phyloP scores from a whole-genome alignment of 495 filamentous ascomycete species.

The Daldinia concentrica region DNA sequence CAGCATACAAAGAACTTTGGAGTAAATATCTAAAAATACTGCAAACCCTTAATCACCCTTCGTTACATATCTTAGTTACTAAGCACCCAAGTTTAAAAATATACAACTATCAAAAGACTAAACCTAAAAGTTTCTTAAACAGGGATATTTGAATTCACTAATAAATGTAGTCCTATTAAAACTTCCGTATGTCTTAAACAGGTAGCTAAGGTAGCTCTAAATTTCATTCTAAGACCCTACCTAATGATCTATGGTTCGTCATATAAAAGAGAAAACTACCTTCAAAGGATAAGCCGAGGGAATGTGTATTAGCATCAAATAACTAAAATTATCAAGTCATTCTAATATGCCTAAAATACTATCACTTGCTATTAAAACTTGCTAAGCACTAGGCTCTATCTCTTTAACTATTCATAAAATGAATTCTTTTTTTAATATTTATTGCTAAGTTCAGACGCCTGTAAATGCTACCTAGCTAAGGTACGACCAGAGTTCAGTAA shows the following conservation, averaged over 20 bases:
- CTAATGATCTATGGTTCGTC: too few species aligned
- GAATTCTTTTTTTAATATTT: neutral
- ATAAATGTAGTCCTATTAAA: neutral
- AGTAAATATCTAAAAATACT: neutral
- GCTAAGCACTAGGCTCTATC: neutral
- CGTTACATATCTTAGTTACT: neutral
- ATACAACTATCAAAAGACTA: neutral
- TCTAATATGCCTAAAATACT: neutral
- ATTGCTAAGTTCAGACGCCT: neutral
- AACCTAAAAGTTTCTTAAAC: neutral
- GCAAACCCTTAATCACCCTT: neutral
- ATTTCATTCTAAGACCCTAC: too few species aligned
- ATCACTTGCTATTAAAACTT: neutral
- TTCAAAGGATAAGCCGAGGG: too few species aligned
- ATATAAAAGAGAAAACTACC: too few species aligned
- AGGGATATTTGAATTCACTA: neutral
- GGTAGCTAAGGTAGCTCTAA: too few species aligned
- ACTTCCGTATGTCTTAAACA: too few species aligned
- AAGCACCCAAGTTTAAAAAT: neutral
- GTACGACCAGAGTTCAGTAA: neutral
- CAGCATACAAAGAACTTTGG: neutral
- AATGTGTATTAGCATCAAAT: too few species aligned
- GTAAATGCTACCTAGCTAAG: conserved; percentile 1
- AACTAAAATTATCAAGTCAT: too few species aligned
- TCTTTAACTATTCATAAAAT: neutral